Evolutionary conservation across 2,329 filamentous ascomycete genomes (phyloP), one percentile per base, ranked within the genome.

Genomic region (Fusarium coicis): DNA sequence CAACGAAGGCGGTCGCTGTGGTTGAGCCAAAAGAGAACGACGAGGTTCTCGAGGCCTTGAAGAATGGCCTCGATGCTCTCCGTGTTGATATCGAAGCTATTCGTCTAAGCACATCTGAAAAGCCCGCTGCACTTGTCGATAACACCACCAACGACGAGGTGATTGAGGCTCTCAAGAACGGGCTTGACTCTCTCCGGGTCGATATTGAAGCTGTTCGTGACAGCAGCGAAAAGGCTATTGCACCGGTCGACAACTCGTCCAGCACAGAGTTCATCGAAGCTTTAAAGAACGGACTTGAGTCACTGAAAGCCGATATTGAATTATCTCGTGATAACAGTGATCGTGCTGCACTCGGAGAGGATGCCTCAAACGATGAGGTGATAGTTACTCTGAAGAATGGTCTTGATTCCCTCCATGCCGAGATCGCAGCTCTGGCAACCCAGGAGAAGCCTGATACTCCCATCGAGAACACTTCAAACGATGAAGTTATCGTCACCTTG

Each of bases 401-500:
- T 0, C 85, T 97, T 14, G 90, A 92, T 44, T 87, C 87, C 46
- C 86, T 97, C 28, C 91, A 91, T 59, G 86, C 88, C 4, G 94
- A 97, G 56, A 93, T 95, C 9, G 65, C 64, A 23, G 63, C 64
- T 4, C 92, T 92, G 26, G 88, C 90, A 30, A 82, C 92, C 81
- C 92, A 93, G 9, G 84, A 90, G 28, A 74, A 62, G 34, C 42
- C 72, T 5, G 62, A 73, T 34, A 42, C 66, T 4, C 7, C 69
- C 10, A 52, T 68, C 2, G 74, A 73, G n/a, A 63, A 90, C 92
- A 59, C 55, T 28, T 67, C 68, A 4, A 70, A 76, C 7, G 93
- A 96, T 72, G 94, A 97, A 80, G 94, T 97, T 55, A 85, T 97
- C 3, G 93, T 97, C 63, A 93, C 93, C 0, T 86, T 97, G 56